A percentile compares a stretch with the other conserved stretches of the same genome.
Evolutionary conservation across 352 stramenopile species (phyloP).

Genomic region (Phytophthora crassamura): DNA sequence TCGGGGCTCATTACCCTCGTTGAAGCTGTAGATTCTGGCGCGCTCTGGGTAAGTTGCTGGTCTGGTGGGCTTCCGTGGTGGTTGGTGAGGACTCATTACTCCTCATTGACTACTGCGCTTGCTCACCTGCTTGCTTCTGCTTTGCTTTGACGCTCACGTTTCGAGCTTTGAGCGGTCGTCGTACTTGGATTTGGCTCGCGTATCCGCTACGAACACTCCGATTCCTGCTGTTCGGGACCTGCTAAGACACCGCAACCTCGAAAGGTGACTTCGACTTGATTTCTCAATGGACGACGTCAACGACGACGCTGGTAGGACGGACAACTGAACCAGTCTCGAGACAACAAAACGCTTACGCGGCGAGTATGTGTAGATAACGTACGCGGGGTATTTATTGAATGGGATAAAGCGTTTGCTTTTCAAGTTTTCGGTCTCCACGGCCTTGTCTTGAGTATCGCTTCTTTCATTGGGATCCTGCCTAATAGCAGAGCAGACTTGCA

Average conservation of each 20-base stretch:
- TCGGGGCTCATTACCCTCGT: conserved; percentile 47
- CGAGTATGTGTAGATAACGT: conserved; percentile 40
- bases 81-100: conserved; percentile 42
- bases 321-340: conserved; percentile 9
- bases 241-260: not conserved
- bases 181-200: not conserved
- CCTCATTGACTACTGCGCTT: conserved; percentile 17
- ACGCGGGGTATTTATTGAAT: conserved; percentile 45
- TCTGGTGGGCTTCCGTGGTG: conserved; percentile 8
- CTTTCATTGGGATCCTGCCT: no score
- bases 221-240: not conserved
- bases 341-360: conserved; percentile 13
- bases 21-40: conserved; percentile 27
- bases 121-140: conserved; percentile 15
- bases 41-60: conserved; percentile 22
- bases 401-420: conserved; percentile 21
- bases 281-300: not conserved
- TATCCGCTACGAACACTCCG: not conserved
- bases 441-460: no score
- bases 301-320: conserved; percentile 9
- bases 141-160: conserved; percentile 14
- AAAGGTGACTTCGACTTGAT: no score
- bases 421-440: not conserved
- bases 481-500: no score
- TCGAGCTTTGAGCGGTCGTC: conserved; percentile 5